phyloP scores from a whole-genome alignment of 148 eudicot species.

The Rhododendron ferrugineum region DNA sequence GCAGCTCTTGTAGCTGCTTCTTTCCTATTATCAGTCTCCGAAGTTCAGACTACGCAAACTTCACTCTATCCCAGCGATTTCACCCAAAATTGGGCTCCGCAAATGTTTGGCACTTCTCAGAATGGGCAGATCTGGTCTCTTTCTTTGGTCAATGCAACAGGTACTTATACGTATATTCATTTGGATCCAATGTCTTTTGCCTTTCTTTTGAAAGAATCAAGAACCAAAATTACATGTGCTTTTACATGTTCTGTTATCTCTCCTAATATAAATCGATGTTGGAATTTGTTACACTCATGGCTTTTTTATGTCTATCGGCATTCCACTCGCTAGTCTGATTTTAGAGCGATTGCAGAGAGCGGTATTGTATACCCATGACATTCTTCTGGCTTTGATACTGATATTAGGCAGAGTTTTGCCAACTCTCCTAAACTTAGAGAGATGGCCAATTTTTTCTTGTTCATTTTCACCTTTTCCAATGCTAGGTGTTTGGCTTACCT shows the following conservation, averaged over 20 bases:
- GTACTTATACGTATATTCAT: slow-evolving; percentile 19
- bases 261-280: neutral
- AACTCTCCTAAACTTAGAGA: neutral
- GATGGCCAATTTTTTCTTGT: neutral
- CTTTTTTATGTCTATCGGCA: neutral
- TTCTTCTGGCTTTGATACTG: neutral
- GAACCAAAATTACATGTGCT: neutral
- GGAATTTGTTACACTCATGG: neutral
- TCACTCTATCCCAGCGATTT: slow-evolving; percentile 55
- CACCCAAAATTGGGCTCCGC: slow-evolving; percentile 58
- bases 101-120: slow-evolving; percentile 64
- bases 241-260: neutral
- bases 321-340: neutral
- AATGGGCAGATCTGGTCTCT: slow-evolving; percentile 94
- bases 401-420: too few relatives aligned
- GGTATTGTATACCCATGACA: neutral
- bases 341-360: neutral
- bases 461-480: neutral
- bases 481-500: neutral
- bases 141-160: slow-evolving; percentile 61
- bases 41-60: slow-evolving; percentile 31
- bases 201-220: neutral
- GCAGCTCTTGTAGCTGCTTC: slow-evolving; percentile 28
- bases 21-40: slow-evolving; percentile 16
- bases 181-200: neutral